Base-by-base conservation (phyloP, 2,329 filamentous ascomycete species). In the Ceratocystis diversiconidia region DNA sequence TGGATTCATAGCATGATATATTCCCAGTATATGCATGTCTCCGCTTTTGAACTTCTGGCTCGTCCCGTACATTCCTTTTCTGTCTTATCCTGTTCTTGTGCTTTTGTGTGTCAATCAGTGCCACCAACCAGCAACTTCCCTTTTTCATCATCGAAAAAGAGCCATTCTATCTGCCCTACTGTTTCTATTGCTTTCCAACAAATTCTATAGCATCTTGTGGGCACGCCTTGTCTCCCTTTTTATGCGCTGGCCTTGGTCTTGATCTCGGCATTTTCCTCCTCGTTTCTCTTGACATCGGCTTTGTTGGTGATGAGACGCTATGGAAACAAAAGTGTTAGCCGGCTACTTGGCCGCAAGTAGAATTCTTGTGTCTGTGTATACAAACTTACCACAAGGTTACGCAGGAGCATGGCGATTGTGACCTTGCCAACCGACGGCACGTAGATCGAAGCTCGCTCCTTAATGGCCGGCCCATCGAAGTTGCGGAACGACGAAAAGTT, bases 401-500 rank as follows among this genome's bases (percentile, higher is more conserved):
- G 82, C 72, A 97, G 78, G 67, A 99, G 77, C 43, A 96, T 86
- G 17, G 92, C 89, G 73, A 97, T 97, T 0, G 94, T 99, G 61
- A 97, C 92, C 79, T 97, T 99, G 71, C 94, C 94, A 70, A 96
- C 95, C 0, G 92, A 94, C 1, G 94, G 94, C 19, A 97, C 92
- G 72, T 96, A 99, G 72, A 99, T 95, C 4, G 90, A 91, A 1
- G 94, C 94, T 79, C 92, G 95, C 74, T 96, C 89, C 78, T 96
- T 97, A 70, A 97, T 85, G 61, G 89, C 88, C 0, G 88, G 85
- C 0, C 81, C 82, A 68, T 87, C 86, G 76, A 97, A 97, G 77
- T 99, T 97, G 79, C 92, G 90, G 76, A 89, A 90, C 63, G 90
- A 96, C 6, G 91, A 95, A 75, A 99, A 97, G 77, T 99, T 99